These are phyloP conservation scores for Solanum hybrid DNA, from an alignment of 305 asterid species.

Conservation along the genomic window DNA sequence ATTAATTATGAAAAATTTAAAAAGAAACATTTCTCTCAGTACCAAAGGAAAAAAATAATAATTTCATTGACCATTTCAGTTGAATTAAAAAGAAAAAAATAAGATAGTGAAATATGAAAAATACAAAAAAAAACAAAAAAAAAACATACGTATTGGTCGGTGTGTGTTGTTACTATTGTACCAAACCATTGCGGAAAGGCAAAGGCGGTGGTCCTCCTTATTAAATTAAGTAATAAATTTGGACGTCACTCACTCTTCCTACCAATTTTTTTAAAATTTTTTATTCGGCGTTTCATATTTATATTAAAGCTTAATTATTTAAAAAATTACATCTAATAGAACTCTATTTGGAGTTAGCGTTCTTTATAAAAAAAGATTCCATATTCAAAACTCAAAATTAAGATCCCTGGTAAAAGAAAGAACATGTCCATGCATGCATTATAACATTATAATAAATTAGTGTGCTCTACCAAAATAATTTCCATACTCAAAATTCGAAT, in stretches of 20 bases:
- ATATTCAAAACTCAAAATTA: not conserved
- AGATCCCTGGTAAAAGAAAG: too few relatives aligned
- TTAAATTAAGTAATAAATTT: not conserved
- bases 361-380: too few relatives aligned
- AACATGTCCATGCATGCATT: too few relatives aligned
- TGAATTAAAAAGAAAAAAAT: not conserved
- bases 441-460: too few relatives aligned
- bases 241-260: not conserved
- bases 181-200: not conserved
- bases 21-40: not conserved
- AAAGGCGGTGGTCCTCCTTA: not conserved
- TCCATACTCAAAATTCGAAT: not conserved
- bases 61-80: not conserved
- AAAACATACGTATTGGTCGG: not conserved
- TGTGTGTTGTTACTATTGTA: not conserved
- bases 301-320: too few relatives aligned
- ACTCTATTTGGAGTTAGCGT: too few relatives aligned
- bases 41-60: not conserved
- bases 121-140: accelerated
- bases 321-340: too few relatives aligned
- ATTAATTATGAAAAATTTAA: not conserved
- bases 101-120: not conserved
- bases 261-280: not conserved
- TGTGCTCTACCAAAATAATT: too few relatives aligned
- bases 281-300: too few relatives aligned